Evolutionary conservation across 192 early-diverging fungal genomes (phyloP).

Genomic region (Coemansia sp.): DNA sequence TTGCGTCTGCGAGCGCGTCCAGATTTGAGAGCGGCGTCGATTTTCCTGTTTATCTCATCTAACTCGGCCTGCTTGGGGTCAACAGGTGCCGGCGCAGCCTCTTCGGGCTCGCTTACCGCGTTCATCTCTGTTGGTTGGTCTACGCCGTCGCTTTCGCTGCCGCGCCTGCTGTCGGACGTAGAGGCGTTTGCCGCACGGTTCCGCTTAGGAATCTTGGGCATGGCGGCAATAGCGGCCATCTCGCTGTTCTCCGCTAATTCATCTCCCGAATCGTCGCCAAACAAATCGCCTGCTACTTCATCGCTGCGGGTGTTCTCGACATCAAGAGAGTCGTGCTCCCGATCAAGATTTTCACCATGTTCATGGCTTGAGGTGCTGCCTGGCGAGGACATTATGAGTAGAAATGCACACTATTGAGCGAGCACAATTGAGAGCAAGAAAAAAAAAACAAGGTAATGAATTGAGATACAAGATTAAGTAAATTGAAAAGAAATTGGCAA

Average conservation of each 20-base stretch:
- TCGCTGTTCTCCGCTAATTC: not conserved
- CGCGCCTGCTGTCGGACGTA: not conserved
- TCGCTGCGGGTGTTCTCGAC: not conserved
- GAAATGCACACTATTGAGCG: not conserved
- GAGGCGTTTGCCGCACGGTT: not conserved
- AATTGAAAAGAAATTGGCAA: not conserved
- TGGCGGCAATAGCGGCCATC: conserved; percentile 15
- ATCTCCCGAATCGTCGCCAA: conserved; percentile 5
- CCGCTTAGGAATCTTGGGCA: conserved; percentile 52
- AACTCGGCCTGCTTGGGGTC: conserved; percentile 53
- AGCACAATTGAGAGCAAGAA: not conserved
- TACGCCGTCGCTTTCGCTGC: not conserved
- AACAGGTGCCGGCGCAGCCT: conserved; percentile 10
- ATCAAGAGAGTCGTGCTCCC: not conserved
- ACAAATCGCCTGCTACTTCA: conserved; percentile 9
- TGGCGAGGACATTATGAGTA: conserved; percentile 10
- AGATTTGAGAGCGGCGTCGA: conserved; percentile 46
- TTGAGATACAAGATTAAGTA: not conserved
- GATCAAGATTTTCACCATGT: conserved; percentile 5
- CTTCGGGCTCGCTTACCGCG: conserved; percentile 6
- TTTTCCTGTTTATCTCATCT: conserved; percentile 44
- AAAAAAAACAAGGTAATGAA: not conserved
- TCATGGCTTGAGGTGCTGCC: not conserved
- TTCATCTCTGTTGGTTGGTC: conserved; percentile 1
- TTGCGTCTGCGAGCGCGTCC: conserved; percentile 46